Evolutionary conservation across 345 rosid genomes (phyloP).

Genomic region (Combretum micranthum): DNA sequence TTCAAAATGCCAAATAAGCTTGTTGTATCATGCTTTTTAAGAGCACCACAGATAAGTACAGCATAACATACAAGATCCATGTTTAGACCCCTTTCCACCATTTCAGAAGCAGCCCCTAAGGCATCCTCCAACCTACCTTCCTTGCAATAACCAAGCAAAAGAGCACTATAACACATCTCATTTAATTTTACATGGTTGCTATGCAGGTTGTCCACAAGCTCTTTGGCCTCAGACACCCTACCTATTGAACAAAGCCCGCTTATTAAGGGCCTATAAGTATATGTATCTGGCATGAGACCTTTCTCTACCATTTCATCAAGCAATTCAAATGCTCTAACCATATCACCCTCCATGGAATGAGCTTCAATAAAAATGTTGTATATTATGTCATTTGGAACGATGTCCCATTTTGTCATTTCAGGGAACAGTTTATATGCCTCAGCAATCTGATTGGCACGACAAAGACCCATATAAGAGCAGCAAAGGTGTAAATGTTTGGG

Average conservation of each 20-base stretch:
- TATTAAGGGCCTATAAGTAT: conserved; percentile 72
- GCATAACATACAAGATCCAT: conserved; percentile 82
- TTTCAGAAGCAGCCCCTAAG: conserved; percentile 45
- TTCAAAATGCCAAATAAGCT: conserved; percentile 43
- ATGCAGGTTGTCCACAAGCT: conserved; percentile 59
- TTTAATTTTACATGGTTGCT: conserved; percentile 45
- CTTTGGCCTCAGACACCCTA: conserved; percentile 65
- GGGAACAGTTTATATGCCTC: conserved; percentile 54
- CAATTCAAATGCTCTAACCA: conserved; percentile 53
- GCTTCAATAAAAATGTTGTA: conserved; percentile 87
- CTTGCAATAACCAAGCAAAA: conserved; percentile 71
- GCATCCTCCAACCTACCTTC: conserved; percentile 81
- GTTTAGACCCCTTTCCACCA: conserved; percentile 66
- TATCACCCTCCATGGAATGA: conserved; percentile 49
- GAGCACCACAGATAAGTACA: conserved; percentile 73
- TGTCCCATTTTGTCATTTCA: conserved; percentile 49
- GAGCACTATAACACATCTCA: conserved; percentile 77
- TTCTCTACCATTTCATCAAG: conserved; percentile 54
- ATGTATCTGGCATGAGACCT: conserved; percentile 77
- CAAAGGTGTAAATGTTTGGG: conserved; percentile 56
- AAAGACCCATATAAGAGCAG: conserved; percentile 74
- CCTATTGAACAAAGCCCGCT: conserved; percentile 66
- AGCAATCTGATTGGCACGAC: conserved; percentile 38
- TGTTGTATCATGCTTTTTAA: conserved; percentile 42
- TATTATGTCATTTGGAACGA: conserved; percentile 70